These are phyloP conservation scores for Suillus subaureus DNA, from an alignment of 768 basidiomycete species.

Conservation along the genomic window DNA sequence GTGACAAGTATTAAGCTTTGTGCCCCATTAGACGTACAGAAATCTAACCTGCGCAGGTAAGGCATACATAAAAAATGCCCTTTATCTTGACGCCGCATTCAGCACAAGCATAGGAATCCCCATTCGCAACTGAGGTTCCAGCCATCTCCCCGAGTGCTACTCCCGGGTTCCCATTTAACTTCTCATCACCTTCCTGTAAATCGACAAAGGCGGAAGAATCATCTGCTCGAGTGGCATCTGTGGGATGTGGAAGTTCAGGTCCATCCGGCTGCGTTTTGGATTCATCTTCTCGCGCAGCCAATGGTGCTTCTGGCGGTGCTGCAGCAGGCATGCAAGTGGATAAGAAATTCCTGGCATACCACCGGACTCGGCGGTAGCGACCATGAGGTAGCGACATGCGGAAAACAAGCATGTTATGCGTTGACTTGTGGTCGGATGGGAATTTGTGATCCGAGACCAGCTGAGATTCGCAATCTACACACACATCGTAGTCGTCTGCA, in stretches of 20 bases:
- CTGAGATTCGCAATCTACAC: not conserved
- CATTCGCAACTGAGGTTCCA: not conserved
- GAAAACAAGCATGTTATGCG: not conserved
- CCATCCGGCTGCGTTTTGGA: not conserved
- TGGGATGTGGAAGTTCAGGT: not conserved
- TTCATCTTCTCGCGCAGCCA: too few species aligned
- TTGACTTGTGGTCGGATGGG: not conserved
- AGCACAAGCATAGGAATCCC: not conserved
- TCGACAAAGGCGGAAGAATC: not conserved
- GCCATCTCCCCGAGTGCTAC: not conserved
- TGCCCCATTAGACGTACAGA: not conserved
- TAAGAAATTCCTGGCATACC: not conserved
- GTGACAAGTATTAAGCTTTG: not conserved
- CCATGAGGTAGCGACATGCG: not conserved
- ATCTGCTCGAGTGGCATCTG: not conserved
- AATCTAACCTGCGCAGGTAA: not conserved
- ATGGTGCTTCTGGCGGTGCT: not conserved
- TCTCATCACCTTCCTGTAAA: not conserved
- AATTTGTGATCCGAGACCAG: not conserved
- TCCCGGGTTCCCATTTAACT: not conserved
- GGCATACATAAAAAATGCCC: not conserved
- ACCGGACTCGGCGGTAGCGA: not conserved
- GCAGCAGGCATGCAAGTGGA: not conserved
- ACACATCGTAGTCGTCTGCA: not conserved
- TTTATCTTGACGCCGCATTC: not conserved